Base-by-base conservation (phyloP, 2,329 filamentous ascomycete species). In the Penicillium brasilianum region DNA sequence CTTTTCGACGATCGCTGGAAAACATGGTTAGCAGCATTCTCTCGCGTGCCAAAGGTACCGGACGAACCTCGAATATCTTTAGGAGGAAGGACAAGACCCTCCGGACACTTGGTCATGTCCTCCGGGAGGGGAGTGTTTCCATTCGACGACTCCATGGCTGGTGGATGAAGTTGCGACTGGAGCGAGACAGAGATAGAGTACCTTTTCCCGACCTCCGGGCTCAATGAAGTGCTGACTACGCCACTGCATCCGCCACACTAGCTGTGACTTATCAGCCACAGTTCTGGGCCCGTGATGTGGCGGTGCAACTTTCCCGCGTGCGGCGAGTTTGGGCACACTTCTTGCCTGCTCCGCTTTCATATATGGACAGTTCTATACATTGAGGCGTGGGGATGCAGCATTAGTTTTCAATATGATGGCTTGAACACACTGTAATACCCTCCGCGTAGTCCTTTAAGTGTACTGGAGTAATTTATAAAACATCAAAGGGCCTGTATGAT, bases 71-170 rank as follows among this genome's bases (percentile, higher is more conserved):
- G 89, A 72, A 97, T 93, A 74, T 93, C 91, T 74, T 88, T 87
- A 0, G 88, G 95, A 22, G 95, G 95, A 57, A 97, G 85, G 59
- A 97, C 91, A 66, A 97, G 85, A 64, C 93, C 92, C 60, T 88
- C 81, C 3, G 94, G 94, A 36, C 92, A 88, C 76, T 93, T 94
- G 75, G 88, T 86, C 64, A 88, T 85, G 65, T 93, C 79, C 58
- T 86, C 83, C 22, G 77, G 73, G 11, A 78, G 67, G 13, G 76
- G 72, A 20, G 77, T 75, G 59, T 73, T 72, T 36, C 76, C 77
- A 68, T 79, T 79, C 55, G 78, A 75, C 39, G 70, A 70, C 58
- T 79, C 74, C 78, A 81, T 81, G 56, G 52, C 72, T 48, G 53
- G 61, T 25, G 48, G 59, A 49, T 57, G 56, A 51, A 43, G 46